These are phyloP conservation scores for Fusarium fujikuroi DNA, from an alignment of 2,329 filamentous ascomycete species.

Conservation along the genomic window DNA sequence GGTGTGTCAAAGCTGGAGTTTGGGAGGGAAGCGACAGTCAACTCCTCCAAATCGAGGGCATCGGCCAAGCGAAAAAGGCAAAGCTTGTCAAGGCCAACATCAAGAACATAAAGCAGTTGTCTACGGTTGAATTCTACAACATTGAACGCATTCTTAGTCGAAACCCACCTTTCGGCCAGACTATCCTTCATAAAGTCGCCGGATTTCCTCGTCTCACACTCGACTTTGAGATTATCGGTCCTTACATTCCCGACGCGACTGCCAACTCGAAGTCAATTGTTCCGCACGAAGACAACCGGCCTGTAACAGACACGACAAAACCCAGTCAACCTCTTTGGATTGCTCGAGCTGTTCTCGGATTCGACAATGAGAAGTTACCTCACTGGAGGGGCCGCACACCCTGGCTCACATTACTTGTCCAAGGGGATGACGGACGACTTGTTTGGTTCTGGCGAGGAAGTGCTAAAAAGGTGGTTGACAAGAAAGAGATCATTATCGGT, in stretches of 20 bases:
- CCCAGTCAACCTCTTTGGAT: constrained; percentile 43
- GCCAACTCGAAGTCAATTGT: not conserved
- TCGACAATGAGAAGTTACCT: constrained; percentile 71
- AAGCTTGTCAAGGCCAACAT: constrained; percentile 80
- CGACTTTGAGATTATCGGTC: constrained; percentile 48
- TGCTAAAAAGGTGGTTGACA: constrained; percentile 71
- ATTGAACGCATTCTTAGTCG: constrained; percentile 82
- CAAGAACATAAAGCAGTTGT: constrained; percentile 75
- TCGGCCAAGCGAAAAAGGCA: constrained; percentile 79
- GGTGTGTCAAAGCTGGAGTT: constrained; percentile 76
- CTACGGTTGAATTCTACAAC: constrained; percentile 71
- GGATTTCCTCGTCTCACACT: constrained; percentile 73
- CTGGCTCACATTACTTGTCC: constrained; percentile 78
- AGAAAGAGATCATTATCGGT: constrained; percentile 65
- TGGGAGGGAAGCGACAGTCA: constrained; percentile 89
- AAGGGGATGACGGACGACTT: constrained; percentile 63
- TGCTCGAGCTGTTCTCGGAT: constrained; percentile 75
- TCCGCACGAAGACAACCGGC: not conserved
- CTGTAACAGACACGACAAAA: not conserved
- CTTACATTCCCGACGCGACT: not conserved
- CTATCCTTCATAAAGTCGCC: constrained; percentile 71
- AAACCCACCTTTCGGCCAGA: constrained; percentile 84
- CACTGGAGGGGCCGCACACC: constrained; percentile 73
- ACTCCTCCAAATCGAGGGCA: constrained; percentile 81
- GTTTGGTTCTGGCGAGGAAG: constrained; percentile 75